Conservation (phyloP, 2,329 filamentous ascomycete species). For the Pestalotiopsis sp. region DNA sequence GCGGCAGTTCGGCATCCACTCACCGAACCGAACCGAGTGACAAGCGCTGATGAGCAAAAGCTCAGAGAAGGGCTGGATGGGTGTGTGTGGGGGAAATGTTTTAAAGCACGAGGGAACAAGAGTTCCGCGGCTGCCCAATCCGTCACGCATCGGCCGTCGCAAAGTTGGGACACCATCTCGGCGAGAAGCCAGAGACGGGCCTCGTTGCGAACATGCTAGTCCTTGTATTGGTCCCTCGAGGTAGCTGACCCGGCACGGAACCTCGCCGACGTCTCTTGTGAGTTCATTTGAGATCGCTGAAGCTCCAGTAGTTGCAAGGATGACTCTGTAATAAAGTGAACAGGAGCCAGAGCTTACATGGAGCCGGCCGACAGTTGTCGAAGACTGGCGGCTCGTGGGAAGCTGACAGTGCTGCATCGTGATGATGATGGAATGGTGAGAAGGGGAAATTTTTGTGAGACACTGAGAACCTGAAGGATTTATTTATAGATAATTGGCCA, state of each 20-base stretch:
- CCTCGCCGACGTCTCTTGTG: not conserved
- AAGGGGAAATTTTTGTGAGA: not conserved
- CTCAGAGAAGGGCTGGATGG: not conserved
- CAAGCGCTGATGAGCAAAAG: not conserved
- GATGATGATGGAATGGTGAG: not conserved
- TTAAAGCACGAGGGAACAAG: not conserved
- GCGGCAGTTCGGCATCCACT: not conserved
- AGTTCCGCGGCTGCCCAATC: not conserved
- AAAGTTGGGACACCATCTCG: not conserved
- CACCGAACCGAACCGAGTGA: constrained; percentile 6
- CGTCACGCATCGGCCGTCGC: constrained; percentile 1
- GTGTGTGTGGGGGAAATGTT: not conserved
- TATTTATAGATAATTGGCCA: not conserved
- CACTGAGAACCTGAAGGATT: not conserved
- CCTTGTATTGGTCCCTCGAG: not conserved
- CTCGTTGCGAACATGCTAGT: not conserved
- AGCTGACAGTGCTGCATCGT: no score
- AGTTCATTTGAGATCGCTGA: no score
- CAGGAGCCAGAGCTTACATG: no score
- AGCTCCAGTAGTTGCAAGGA: no score
- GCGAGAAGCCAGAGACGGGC: not conserved
- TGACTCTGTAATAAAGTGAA: no score
- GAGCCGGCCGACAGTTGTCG: no score
- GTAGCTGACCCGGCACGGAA: not conserved
- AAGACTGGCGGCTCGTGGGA: no score